phyloP scores from a whole-genome alignment of 2,329 filamentous ascomycete genomes.

The Fusarium sp. region DNA sequence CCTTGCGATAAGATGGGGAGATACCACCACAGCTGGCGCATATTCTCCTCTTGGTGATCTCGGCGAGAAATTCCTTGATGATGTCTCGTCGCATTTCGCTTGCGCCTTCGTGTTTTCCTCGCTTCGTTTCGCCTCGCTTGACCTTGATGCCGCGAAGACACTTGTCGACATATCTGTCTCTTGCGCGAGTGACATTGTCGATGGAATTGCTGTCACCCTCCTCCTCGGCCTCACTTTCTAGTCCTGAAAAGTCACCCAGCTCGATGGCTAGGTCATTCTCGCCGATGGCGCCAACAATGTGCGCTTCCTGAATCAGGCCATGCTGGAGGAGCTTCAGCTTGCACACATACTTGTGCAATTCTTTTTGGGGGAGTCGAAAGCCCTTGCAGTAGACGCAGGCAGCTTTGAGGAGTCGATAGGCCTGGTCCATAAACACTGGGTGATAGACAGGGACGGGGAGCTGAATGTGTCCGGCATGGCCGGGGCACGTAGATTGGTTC shows the following conservation, averaged over 20 bases:
- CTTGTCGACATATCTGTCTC: conserved; percentile 77
- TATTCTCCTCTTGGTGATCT: conserved; percentile 75
- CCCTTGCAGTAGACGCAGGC: conserved; percentile 93
- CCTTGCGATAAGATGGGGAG: conserved; percentile 87
- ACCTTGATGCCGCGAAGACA: conserved; percentile 72
- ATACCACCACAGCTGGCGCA: conserved; percentile 78
- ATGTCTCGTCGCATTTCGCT: conserved; percentile 80
- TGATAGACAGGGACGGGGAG: conserved; percentile 95
- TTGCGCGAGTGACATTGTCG: conserved; percentile 64
- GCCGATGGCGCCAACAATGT: conserved; percentile 65
- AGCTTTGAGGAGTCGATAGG: conserved; percentile 84
- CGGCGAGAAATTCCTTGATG: conserved; percentile 83
- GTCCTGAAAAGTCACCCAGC: conserved; percentile 50
- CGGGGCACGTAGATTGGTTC: conserved; percentile 84
- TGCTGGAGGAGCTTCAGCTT: conserved; percentile 88
- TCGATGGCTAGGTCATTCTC: conserved; percentile 56
- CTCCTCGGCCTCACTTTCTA: conserved; percentile 71
- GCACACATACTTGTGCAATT: conserved; percentile 84
- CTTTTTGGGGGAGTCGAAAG: conserved; percentile 81
- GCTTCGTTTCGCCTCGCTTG: conserved; percentile 61
- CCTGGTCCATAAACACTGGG: conserved; percentile 95
- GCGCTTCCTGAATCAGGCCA: conserved; percentile 79
- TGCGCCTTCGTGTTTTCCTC: conserved; percentile 85
- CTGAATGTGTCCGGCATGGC: conserved; percentile 95
- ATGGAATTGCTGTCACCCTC: conserved; percentile 66